A percentile compares a stretch with the other conserved stretches of the same genome.
These are phyloP conservation scores for Cymbopogon flexuosus DNA, from an alignment of 202 grass and related monocot species.

Conservation along the genomic window DNA sequence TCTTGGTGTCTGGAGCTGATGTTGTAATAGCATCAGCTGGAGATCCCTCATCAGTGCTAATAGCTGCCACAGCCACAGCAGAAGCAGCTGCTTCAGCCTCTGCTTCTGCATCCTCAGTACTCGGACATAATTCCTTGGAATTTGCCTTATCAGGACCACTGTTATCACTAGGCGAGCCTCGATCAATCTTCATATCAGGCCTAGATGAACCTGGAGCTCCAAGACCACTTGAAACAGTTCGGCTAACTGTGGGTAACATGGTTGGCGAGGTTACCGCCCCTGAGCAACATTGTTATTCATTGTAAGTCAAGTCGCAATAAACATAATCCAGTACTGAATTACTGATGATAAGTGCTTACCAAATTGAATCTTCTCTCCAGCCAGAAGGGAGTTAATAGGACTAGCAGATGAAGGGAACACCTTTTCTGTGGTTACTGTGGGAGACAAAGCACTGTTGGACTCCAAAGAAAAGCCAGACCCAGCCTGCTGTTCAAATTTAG, in stretches of 20 bases:
- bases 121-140: constrained; percentile 39
- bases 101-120: constrained; percentile 53
- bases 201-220: constrained; percentile 74
- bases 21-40: constrained; percentile 41
- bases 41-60: constrained; percentile 74
- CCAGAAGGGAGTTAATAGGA: constrained; percentile 77
- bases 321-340: constrained; percentile 13
- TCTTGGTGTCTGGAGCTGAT: constrained; percentile 56
- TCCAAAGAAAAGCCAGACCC: constrained; percentile 54
- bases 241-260: constrained; percentile 51
- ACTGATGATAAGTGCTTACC: constrained; percentile 50
- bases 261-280: constrained; percentile 85
- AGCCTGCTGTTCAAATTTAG: constrained; percentile 62
- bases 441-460: constrained; percentile 41
- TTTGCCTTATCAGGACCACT: constrained; percentile 32
- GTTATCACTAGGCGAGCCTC: constrained; percentile 34
- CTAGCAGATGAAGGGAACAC: constrained; percentile 49
- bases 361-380: constrained; percentile 93
- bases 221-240: constrained; percentile 63
- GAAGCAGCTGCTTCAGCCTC: constrained; percentile 96
- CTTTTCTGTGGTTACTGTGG: constrained; percentile 46
- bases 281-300: constrained; percentile 42
- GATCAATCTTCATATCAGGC: constrained; percentile 58
- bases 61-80: constrained; percentile 87
- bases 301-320: constrained; percentile 5